phyloP scores from a whole-genome alignment of 768 basidiomycete species.

The Boletus pseudopeckii region DNA sequence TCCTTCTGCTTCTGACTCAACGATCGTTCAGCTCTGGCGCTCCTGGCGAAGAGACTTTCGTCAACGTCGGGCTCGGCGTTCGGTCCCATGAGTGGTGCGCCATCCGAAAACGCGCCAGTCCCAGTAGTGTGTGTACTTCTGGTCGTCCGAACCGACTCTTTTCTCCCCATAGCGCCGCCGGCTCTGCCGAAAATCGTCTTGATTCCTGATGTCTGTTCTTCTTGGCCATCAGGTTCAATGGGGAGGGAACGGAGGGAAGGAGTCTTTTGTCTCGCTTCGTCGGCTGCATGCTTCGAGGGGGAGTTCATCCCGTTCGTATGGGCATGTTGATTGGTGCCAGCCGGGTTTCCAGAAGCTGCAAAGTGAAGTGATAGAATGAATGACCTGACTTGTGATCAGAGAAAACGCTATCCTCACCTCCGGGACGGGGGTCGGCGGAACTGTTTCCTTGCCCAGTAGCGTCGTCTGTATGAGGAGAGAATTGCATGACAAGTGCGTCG shows the following conservation, averaged over 20 bases:
- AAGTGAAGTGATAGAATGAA: neutral
- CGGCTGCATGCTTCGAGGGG: neutral
- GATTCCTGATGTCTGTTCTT: neutral
- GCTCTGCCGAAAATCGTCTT: neutral
- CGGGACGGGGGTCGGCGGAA: neutral
- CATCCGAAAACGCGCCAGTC: conserved; percentile 45
- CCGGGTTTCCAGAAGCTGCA: neutral
- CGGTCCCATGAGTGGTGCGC: conserved; percentile 52
- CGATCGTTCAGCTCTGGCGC: conserved; percentile 44
- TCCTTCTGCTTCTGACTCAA: conserved; percentile 50
- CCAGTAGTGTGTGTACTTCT: conserved; percentile 16
- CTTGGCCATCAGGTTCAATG: conserved; percentile 7
- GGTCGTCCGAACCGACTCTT: conserved; percentile 22
- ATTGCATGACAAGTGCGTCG: conserved; percentile 42
- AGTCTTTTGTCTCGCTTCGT: neutral
- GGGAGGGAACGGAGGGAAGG: conserved; percentile 28
- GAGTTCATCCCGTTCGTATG: neutral
- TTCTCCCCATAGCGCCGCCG: conserved; percentile 8
- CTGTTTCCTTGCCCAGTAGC: neutral
- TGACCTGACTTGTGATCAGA: neutral
- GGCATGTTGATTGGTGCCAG: neutral
- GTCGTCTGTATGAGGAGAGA: neutral
- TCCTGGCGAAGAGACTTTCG: conserved; percentile 38
- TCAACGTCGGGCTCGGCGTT: conserved; percentile 41
- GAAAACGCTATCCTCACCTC: conserved; percentile 1